phyloP scores from a whole-genome alignment of 2,329 filamentous ascomycete genomes.

The Phyllosticta citriasiana region DNA sequence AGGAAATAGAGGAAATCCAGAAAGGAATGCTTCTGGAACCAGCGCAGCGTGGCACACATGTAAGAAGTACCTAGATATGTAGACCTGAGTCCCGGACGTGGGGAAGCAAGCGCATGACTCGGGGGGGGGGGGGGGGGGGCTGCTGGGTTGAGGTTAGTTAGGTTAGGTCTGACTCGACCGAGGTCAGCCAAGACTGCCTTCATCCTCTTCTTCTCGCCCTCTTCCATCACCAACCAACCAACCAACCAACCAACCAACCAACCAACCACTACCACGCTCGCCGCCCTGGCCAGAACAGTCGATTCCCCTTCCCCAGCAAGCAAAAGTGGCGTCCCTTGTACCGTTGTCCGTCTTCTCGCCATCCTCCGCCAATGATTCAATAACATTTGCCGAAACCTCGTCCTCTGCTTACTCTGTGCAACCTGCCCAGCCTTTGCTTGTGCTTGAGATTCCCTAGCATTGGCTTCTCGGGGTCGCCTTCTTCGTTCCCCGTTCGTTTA shows the following conservation, averaged over 20 bases:
- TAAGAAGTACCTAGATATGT: no score
- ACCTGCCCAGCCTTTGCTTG: neutral
- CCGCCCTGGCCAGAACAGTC: neutral
- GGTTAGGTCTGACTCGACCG: no score
- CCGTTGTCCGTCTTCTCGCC: neutral
- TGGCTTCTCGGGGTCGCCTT: constrained; percentile 10
- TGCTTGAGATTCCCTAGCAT: constrained; percentile 14
- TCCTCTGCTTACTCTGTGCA: constrained; percentile 3
- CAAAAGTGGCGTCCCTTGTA: constrained; percentile 7
- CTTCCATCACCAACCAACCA: neutral
- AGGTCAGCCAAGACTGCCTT: neutral
- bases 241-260: no score
- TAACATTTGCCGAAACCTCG: constrained; percentile 16
- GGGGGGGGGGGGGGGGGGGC: no score
- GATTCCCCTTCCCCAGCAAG: neutral
- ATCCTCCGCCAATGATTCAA: constrained; percentile 19
- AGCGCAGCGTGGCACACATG: no score
- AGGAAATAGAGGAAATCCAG: neutral
- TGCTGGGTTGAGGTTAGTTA: no score
- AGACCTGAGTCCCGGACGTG: no score
- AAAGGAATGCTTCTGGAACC: neutral
- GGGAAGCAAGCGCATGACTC: no score
- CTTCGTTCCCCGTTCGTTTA: neutral
- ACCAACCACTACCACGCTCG: neutral
- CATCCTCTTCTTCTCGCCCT: neutral